Conservation (phyloP, 768 basidiomycete species). For the Auricularia sp. region DNA sequence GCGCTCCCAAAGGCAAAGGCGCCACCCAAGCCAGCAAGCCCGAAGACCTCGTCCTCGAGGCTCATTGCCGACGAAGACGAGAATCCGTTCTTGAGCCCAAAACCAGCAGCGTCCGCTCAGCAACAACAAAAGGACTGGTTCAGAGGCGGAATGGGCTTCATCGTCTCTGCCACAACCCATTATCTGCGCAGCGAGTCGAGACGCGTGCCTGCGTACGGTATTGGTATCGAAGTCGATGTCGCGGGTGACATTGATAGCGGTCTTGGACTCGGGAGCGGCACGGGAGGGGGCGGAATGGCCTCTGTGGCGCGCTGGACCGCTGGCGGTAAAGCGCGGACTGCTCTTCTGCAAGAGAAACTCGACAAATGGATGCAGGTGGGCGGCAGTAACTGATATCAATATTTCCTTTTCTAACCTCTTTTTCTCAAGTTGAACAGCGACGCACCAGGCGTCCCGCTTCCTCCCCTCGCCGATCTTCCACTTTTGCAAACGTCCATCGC, state of each 20-base stretch:
- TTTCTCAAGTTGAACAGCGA: constrained; percentile 41
- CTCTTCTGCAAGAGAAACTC: constrained; percentile 49
- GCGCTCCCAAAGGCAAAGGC: constrained; percentile 20
- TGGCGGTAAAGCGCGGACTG: constrained; percentile 49
- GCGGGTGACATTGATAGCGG: constrained; percentile 57
- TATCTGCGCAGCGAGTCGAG: constrained; percentile 55
- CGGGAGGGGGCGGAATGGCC: constrained; percentile 62
- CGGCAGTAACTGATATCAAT: not conserved
- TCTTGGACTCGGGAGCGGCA: constrained; percentile 27
- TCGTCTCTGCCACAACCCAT: constrained; percentile 64
- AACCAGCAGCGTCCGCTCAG: constrained; percentile 20
- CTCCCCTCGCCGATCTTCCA: constrained; percentile 62
- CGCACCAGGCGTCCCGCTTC: constrained; percentile 34
- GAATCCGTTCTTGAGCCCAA: constrained; percentile 53
- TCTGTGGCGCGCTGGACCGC: constrained; percentile 84
- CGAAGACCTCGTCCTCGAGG: constrained; percentile 6
- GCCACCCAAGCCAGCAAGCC: constrained; percentile 4
- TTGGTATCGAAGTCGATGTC: constrained; percentile 82
- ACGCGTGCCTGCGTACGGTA: constrained; percentile 70
- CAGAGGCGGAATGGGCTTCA: constrained; percentile 70
- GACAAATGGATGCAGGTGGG: constrained; percentile 55
- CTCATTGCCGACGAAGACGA: constrained; percentile 39
- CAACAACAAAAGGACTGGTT: constrained; percentile 50
- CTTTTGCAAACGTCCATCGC: constrained; percentile 33
- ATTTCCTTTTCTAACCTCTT: constrained; percentile 5